phyloP scores from a whole-genome alignment of 2,329 filamentous ascomycete genomes.

The Phialophora expanda region DNA sequence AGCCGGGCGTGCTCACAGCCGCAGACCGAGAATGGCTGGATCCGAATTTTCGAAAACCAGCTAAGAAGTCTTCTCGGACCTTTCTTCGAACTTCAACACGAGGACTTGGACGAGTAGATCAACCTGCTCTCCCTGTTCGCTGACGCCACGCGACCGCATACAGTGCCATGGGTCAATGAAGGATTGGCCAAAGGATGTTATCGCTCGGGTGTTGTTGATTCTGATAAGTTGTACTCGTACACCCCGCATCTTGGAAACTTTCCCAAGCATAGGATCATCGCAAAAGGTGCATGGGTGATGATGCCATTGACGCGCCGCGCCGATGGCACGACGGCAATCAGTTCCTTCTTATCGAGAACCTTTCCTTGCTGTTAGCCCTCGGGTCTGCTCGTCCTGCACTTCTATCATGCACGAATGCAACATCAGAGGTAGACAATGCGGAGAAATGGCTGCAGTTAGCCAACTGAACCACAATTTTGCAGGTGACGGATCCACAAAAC shows the following conservation, averaged over 20 bases:
- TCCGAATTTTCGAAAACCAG: background rate
- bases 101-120: background rate
- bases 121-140: background rate
- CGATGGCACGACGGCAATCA: background rate
- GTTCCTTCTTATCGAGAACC: slow-evolving; percentile 5
- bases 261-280: background rate
- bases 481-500: background rate
- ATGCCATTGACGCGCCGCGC: background rate
- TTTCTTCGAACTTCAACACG: background rate
- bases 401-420: slow-evolving; percentile 10
- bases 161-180: background rate
- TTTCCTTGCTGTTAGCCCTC: background rate
- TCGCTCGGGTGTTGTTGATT: background rate
- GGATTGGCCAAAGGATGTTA: background rate
- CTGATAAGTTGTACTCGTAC: slow-evolving; percentile 4
- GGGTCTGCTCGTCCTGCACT: slow-evolving; percentile 7
- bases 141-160: background rate
- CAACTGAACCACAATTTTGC: background rate
- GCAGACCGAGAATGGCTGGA: background rate
- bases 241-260: slow-evolving; percentile 13
- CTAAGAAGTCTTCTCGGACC: background rate
- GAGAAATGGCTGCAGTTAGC: slow-evolving; percentile 2
- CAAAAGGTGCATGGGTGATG: slow-evolving; percentile 7
- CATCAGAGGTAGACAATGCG: background rate
- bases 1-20: background rate